Evolutionary conservation across 2,329 filamentous ascomycete genomes (phyloP), one percentile per base, ranked within the genome.

Genomic region (Chalaropsis thielavioides): DNA sequence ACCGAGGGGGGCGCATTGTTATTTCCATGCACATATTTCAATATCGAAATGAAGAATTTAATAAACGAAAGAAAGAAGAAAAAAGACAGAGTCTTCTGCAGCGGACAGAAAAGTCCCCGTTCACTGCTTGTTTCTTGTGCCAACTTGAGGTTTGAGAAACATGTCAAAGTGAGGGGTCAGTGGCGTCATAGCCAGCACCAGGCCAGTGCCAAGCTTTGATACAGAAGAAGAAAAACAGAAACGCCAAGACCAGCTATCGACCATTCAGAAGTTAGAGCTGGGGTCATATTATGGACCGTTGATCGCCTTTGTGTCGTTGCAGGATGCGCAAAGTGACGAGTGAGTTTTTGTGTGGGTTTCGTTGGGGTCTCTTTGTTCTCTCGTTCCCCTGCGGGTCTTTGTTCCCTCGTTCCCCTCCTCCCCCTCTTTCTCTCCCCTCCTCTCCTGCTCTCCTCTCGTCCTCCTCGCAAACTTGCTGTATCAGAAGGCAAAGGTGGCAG

Each of bases 121-220:
- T 35, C 35, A 35, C 19, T 43, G 19, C 35, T 22, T 43, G 31
- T 41, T 43, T 61, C 58, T 43, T 13, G 35, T 61, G 54, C 54
- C 54, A 38, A 27, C 54, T 15, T 58, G 54, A 35, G 54, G 54
- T 31, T 58, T 38, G 54, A 58, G 54, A 58, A 58, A 58, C 54
- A 58, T 58, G 54, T 58, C 54, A 58, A 58, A 58, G 54, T 58
- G 54, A 58, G 54, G 54, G 54, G 22, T 35, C 17, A 58, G 46
- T 58, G 54, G 54, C 54, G 54, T 58, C 54, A 58, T 58, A 58
- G 31, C 54, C 54, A 58, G 24, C 31, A 11, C 54, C 27, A 58
- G 54, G 24, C 54, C 54, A 58, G 54, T 58, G 54, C 54, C 54
- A 58, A 35, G 27, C 54, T 58, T n/a, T 31, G 31, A 38, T 38